Evolutionary conservation across 352 stramenopile species (phyloP).

Genomic region (Globisporangium paddicum): DNA sequence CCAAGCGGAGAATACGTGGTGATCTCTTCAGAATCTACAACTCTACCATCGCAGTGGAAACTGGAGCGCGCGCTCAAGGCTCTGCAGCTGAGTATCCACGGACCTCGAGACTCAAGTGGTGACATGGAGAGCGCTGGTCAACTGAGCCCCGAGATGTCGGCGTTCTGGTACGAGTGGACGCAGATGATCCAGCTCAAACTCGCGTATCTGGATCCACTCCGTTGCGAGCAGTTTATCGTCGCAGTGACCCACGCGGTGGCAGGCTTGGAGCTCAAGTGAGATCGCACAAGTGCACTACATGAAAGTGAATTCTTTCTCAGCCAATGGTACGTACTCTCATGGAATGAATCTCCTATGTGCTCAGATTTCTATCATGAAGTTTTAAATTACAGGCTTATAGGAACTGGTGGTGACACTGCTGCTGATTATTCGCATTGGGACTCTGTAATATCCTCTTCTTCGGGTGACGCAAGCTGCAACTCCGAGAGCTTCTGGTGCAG

Average conservation of each 20-base stretch:
- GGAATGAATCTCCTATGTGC: not conserved
- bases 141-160: not conserved
- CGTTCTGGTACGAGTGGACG: slow-evolving; percentile 20
- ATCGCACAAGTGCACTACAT: not conserved
- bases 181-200: slow-evolving; percentile 47
- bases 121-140: not conserved
- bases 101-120: not conserved
- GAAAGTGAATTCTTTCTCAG: not conserved
- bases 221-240: slow-evolving; percentile 17
- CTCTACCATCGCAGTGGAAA: not conserved
- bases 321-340: not conserved
- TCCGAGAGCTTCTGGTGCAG: slow-evolving; percentile 18
- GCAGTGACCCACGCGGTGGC: slow-evolving; percentile 3
- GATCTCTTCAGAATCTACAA: not conserved
- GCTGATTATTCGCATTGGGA: not conserved
- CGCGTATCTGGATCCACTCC: slow-evolving; percentile 28
- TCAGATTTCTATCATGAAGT: not conserved
- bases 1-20: not conserved
- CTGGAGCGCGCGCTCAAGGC: slow-evolving; percentile 6
- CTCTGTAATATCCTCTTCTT: slow-evolving; percentile 2
- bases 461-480: slow-evolving; percentile 8
- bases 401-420: not conserved
- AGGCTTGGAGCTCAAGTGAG: not conserved
- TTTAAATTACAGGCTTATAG: not conserved
- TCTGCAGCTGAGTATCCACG: slow-evolving; percentile 3